These are phyloP conservation scores for Mycena olivaceomarginata DNA, from an alignment of 768 basidiomycete species.

Conservation along the genomic window DNA sequence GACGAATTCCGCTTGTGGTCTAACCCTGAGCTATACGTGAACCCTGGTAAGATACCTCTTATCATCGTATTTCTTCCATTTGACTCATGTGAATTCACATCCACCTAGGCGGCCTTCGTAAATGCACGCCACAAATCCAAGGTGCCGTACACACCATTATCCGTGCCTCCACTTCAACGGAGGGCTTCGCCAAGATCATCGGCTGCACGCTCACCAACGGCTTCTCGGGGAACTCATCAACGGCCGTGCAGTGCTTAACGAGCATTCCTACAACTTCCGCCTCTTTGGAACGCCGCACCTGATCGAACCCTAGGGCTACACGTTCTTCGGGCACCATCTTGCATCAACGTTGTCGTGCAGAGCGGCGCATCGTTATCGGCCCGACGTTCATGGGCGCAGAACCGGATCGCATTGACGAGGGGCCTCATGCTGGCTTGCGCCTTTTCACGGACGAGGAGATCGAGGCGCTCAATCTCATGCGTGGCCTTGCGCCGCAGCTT, in stretches of 20 bases:
- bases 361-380: conserved; percentile 9
- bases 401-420: conserved; percentile 16
- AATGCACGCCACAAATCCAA: conserved; percentile 7
- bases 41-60: background rate
- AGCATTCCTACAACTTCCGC: conserved; percentile 19
- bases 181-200: conserved; percentile 9
- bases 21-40: conserved; percentile 12
- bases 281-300: background rate
- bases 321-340: conserved; percentile 20
- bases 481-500: background rate
- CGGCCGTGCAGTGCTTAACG: conserved; percentile 9
- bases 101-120: conserved; percentile 1
- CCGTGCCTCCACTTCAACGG: conserved; percentile 1
- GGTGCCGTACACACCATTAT: conserved; percentile 2
- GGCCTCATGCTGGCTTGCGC: conserved; percentile 2
- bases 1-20: conserved; percentile 15
- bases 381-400: conserved; percentile 17
- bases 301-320: conserved; percentile 6
- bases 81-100: background rate
- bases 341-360: conserved; percentile 8
- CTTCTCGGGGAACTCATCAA: conserved; percentile 10
- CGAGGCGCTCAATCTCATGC: conserved; percentile 11
- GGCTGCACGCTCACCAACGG: conserved; percentile 18
- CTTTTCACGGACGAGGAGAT: conserved; percentile 10
- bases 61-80: background rate